Evolutionary conservation across 371 early-diverging fungal species (phyloP), one percentile per base, ranked within the genome.

Genomic region (Saksenaea oblongispora): DNA sequence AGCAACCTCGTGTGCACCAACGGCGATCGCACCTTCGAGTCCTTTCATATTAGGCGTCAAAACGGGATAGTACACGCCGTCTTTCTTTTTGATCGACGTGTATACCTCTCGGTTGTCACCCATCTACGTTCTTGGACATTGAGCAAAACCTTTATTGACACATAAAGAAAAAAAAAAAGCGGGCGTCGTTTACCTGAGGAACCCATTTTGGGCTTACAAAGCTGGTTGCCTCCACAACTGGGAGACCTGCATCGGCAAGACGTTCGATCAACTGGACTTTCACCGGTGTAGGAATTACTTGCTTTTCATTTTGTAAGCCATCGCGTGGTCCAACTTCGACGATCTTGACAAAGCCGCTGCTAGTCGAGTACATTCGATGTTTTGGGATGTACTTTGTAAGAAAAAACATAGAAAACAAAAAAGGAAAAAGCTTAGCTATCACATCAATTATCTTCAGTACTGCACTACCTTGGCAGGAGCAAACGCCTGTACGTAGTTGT

Each of bases 121-220:
- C 96, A 98, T 95, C 86, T 90, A 73, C 0, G 39, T n/a, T 53
- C 18, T 3, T 18, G 39, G 15, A n/a, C 17, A 7, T 58, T 9
- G 17, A 47, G 28, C 17, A 26, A 42, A 26, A 47, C 14, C n/a
- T n/a, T 31, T 24, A 56, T 22, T 18, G 14, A 34, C 10, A 1
- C 31, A 31, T 31, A 7, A 31, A 31, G 7, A 31, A 2, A 44
- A 56, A 35, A 2, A 34, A n/a, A n/a, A n/a, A n/a, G n/a, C n/a
- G n/a, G n/a, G n/a, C n/a, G n/a, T 44, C 41, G 27, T 53, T 53
- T 84, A 92, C 91, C 81, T 97, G 97, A 59, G 98, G 98, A 3
- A 98, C 96, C 95, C 95, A 95, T 76, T 97, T 97, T 7, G 98
- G 97, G 7, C 95, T 95, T n/a, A 97, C 98, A 79, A 98, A 97